Percentiles rank a stretch among this genome's conserved stretches.
Conservation (phyloP, 177 flowering plant genomes). For the Tripterygium wilfordii region DNA sequence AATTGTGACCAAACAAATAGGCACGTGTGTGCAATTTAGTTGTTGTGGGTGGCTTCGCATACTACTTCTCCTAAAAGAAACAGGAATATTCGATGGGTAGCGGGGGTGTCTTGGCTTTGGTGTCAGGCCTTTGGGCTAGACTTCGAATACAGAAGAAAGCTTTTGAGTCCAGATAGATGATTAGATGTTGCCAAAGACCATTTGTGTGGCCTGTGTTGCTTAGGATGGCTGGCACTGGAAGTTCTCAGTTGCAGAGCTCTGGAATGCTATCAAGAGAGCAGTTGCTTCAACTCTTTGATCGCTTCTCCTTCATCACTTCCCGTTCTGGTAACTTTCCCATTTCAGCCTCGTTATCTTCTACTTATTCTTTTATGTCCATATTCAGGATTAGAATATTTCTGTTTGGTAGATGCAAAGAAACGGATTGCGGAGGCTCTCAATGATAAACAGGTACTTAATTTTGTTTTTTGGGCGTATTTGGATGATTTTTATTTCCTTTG, state of each 20-base stretch:
- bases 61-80: too few relatives aligned
- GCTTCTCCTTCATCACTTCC: slow-evolving; percentile 61
- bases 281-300: slow-evolving; percentile 56
- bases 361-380: background rate
- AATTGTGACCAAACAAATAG: too few relatives aligned
- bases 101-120: too few relatives aligned
- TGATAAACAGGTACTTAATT: slow-evolving; percentile 48
- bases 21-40: too few relatives aligned
- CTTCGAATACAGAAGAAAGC: too few relatives aligned
- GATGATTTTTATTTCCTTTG: background rate
- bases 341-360: background rate
- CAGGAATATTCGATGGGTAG: too few relatives aligned
- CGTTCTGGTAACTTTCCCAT: slow-evolving; percentile 43
- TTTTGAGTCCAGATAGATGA: too few relatives aligned
- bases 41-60: too few relatives aligned
- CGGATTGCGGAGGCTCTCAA: slow-evolving; percentile 67
- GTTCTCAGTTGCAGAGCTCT: slow-evolving; percentile 25
- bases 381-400: background rate
- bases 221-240: too few relatives aligned
- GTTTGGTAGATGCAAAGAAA: slow-evolving; percentile 62
- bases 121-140: too few relatives aligned
- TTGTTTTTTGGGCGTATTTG: background rate
- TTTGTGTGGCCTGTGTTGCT: too few relatives aligned
- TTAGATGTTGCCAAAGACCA: too few relatives aligned
- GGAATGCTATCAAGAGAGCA: slow-evolving; percentile 64